Base-by-base conservation (phyloP, 2,329 filamentous ascomycete genomes). In the Scopulariopsis brevicaulis region DNA sequence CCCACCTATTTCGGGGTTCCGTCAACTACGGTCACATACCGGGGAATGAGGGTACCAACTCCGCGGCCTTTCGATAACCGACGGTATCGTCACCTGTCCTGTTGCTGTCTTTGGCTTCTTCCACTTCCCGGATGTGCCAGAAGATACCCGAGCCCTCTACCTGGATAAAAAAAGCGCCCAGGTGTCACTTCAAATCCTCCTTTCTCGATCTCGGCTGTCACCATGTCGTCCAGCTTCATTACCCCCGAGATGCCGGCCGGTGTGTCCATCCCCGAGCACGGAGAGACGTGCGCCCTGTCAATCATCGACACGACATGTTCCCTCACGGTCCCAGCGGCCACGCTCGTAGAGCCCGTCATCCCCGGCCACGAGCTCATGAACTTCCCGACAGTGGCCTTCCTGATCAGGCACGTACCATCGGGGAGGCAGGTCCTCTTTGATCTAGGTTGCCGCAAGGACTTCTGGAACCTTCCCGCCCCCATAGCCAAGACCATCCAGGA, bases 151-250 rank as follows among this genome's bases (percentile, higher is more conserved):
- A n/a, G n/a, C n/a, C n/a, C n/a, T n/a, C n/a, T n/a, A n/a, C n/a
- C n/a, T n/a, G n/a, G n/a, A n/a, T n/a, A n/a, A n/a, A n/a, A n/a
- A n/a, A n/a, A n/a, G n/a, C n/a, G n/a, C n/a, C n/a, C n/a, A n/a
- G n/a, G 20, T 48, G 15, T 48, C 20, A n/a, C 15, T 8, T n/a
- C 7, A n/a, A n/a, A 43, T 18, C 37, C 15, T 7, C 43, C 18
- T 48, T 6, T 48, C 43, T n/a, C 18, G 43, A n/a, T 15, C 43
- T 7, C 15, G 20, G 15, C 43, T 22, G 15, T n/a, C 4, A 65
- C 63, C 51, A 59, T 67, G 35, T 65, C 65, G n/a, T 61, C 65
- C 43, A 66, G 66, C 54, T 67, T 64, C 20, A 63, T 67, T 48
- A 67, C 65, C n/a, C 65, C 65, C 5, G 56, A 63, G 10, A 65